These are phyloP conservation scores for Jatropha curcas DNA, from an alignment of 345 rosid genomes.

Conservation along the genomic window DNA sequence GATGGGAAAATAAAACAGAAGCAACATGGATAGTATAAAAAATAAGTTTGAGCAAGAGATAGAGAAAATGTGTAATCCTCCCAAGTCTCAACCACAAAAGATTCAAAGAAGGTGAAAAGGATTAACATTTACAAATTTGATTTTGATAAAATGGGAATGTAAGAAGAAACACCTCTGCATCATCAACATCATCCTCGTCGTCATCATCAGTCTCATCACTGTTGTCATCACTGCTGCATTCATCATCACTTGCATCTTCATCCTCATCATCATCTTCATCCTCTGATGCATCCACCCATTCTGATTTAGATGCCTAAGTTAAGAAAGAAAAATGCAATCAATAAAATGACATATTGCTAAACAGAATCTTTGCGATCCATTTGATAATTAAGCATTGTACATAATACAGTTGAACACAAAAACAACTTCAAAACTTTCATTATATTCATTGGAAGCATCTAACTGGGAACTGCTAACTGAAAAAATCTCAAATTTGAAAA, in stretches of 20 bases:
- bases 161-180: constrained; percentile 40
- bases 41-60: neutral
- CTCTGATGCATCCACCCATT: constrained; percentile 89
- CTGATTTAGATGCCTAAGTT: constrained; percentile 78
- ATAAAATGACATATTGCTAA: constrained; percentile 1
- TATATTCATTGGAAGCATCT: no score
- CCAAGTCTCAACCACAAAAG: neutral
- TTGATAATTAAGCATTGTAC: neutral
- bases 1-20: no score
- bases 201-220: constrained; percentile 56
- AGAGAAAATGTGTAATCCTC: neutral
- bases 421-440: no score
- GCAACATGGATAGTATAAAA: neutral
- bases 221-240: constrained; percentile 48
- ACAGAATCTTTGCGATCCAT: neutral
- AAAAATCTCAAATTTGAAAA: no score
- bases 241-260: constrained; percentile 56
- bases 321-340: constrained; percentile 12
- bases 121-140: neutral
- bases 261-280: constrained; percentile 82
- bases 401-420: no score
- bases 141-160: constrained; percentile 17
- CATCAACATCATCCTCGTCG: constrained; percentile 48
- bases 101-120: neutral
- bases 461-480: no score